Conservation (phyloP, 2,329 filamentous ascomycete genomes). For the Hortaea werneckii region DNA sequence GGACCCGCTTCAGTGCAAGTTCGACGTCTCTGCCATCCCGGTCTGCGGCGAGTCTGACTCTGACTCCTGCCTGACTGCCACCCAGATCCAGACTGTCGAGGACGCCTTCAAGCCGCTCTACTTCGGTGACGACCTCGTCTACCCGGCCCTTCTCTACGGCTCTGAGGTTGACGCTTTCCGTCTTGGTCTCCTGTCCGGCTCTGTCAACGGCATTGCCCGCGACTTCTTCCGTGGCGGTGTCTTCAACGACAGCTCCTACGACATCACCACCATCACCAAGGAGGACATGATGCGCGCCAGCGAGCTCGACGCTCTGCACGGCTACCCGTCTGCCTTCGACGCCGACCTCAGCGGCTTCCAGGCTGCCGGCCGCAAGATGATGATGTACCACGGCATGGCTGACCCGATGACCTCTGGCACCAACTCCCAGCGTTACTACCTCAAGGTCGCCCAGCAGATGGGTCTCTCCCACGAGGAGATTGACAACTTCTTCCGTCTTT, state of each 20-base stretch:
- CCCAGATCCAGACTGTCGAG: conserved; percentile 35
- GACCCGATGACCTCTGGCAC: conserved; percentile 36
- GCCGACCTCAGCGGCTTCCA: conserved; percentile 30
- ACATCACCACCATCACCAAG: conserved; percentile 28
- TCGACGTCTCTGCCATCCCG: conserved; percentile 26
- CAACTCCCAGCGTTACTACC: conserved; percentile 39
- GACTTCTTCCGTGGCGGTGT: conserved; percentile 44
- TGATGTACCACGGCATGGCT: conserved; percentile 32
- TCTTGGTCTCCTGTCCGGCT: conserved; percentile 30
- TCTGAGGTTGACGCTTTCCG: conserved; percentile 31
- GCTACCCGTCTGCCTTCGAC: conserved; percentile 31
- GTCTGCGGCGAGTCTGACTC: conserved; percentile 24
- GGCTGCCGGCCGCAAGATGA: conserved; percentile 33
- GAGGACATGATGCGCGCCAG: conserved; percentile 33
- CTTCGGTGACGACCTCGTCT: conserved; percentile 33
- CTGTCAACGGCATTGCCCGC: conserved; percentile 31
- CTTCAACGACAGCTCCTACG: conserved; percentile 36
- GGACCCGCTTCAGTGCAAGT: conserved; percentile 34
- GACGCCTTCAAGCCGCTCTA: conserved; percentile 33
- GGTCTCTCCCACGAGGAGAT: conserved; percentile 28
- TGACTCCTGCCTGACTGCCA: conserved; percentile 32
- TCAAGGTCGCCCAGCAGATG: conserved; percentile 32
- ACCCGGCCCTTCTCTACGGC: conserved; percentile 41
- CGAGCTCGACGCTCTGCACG: conserved; percentile 30
- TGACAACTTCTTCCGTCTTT: conserved; percentile 37